Base-by-base conservation (phyloP, 495 filamentous ascomycete species). In the Alectoria sarmentosa region DNA sequence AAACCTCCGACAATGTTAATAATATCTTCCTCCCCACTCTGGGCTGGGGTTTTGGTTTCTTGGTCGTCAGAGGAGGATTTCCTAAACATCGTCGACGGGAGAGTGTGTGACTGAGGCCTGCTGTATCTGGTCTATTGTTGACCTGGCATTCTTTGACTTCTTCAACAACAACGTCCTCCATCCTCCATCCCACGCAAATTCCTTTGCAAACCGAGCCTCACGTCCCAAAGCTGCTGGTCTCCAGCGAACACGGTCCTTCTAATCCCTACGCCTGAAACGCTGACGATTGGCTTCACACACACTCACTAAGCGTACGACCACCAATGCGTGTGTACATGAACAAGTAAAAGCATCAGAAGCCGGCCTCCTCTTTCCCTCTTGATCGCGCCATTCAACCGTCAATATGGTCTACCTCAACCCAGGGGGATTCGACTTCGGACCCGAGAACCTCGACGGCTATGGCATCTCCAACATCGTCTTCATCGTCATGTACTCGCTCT, bases 401-500 rank as follows among this genome's bases (percentile, higher is more conserved):
- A n/a, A 2, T 1, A 55, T 55, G 52, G 52, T 55, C 15, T 66
- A 66, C 34, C 32, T 64, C 39, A 67, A 64, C 34, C 65, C 65
- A 34, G 56, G 55, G 4, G 65, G 65, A 42, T 60, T 48, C 56
- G 46, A 67, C 32, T 64, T 67, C 37, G 65, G 65, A 14, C 17
- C 60, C 11, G 32, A 37, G 21, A 63, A 61, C 10, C 30, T 66
- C n/a, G 63, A 69, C 41, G 67, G 54, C 19, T 61, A 49, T 56
- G 67, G 60, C 38, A 64, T 67, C 3, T 67, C 62, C 36, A 52
- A 64, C 30, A 48, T 67, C 28, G 57, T 38, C 52, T 59, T 67
- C 55, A 56, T 23, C 28, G 55, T 60, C 36, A n/a, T 57, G 17
- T 67, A 67, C 61, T 48, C 61, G 15, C n/a, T 64, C 23, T 23